Evolutionary conservation across 495 filamentous ascomycete genomes (phyloP), one percentile per base, ranked within the genome.

Genomic region (Penicillium verhagenii): DNA sequence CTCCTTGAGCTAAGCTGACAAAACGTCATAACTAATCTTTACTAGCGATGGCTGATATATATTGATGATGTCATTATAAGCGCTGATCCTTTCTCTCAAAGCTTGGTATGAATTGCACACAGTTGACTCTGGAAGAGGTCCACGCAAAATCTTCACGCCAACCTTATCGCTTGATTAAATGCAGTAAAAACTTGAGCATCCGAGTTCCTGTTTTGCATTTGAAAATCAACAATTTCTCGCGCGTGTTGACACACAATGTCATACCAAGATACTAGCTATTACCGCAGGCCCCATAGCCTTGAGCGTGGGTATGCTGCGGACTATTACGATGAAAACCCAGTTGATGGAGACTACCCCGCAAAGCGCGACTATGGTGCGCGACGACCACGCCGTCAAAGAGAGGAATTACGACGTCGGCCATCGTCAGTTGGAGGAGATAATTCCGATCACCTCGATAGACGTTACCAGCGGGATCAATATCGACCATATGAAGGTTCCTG

Each of bases 321-420:
- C 43, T 52, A 52, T 43, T 52, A 52, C 21, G 49, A 52, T 52
- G 37, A 31, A 24, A 14, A 42, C 37, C 49, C 49, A 2, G n/a
- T 20, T 8, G 19, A 18, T 43, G 37, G 37, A 19, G 6, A 19
- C 18, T 42, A 42, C 16, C n/a, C 7, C 11, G 21, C n/a, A 31
- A 24, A 29, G 9, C 49, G 49, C 37, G 49, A 42, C 23, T 52
- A 52, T 52, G 37, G 37, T 19, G 42, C 49, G 21, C 49, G 37
- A 42, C 35, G 43, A 9, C 1, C 37, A 29, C 49, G 49, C 49
- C 49, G 49, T 52, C 49, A 37, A 52, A n/a, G 24, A 42, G 23
- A 43, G 24, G 35, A 52, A 52, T 52, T 52, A 29, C 49, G 37
- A 52, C 49, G 49, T 52, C 49, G 49, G 9, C 14, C 49, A 29